Percentiles rank a stretch among this genome's conserved stretches.
Conservation (phyloP, 2,329 filamentous ascomycete species). For the Aureobasidium sp. region DNA sequence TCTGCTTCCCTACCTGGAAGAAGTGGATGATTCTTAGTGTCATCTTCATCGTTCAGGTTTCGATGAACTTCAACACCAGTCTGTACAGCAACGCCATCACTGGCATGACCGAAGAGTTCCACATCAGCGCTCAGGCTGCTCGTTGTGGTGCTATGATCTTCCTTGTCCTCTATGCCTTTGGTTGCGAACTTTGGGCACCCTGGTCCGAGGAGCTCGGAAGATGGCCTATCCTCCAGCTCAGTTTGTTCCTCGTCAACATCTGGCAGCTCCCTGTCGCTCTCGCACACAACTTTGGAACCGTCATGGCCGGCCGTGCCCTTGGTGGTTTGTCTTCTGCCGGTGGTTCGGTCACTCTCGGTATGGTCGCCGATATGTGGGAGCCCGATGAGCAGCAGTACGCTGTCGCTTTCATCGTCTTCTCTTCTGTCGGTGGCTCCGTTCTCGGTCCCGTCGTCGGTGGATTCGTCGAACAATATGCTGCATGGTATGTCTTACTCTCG, state of each 20-base stretch:
- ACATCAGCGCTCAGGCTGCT: slow-evolving; percentile 41
- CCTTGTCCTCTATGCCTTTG: slow-evolving; percentile 47
- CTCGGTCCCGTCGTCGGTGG: slow-evolving; percentile 33
- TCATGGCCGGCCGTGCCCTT: slow-evolving; percentile 42
- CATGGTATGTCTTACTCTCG: slow-evolving; percentile 53
- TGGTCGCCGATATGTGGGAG: slow-evolving; percentile 60
- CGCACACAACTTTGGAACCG: slow-evolving; percentile 38
- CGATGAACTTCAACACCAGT: slow-evolving; percentile 54
- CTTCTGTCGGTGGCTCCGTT: slow-evolving; percentile 32
- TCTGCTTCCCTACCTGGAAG: slow-evolving; percentile 42
- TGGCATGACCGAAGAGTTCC: slow-evolving; percentile 41
- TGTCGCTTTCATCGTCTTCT: slow-evolving; percentile 52
- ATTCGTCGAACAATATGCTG: slow-evolving; percentile 35
- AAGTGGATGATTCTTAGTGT: slow-evolving; percentile 48
- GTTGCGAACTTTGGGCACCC: slow-evolving; percentile 47
- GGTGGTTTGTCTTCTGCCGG: slow-evolving; percentile 58
- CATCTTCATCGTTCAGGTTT: slow-evolving; percentile 49
- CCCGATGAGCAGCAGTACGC: slow-evolving; percentile 55
- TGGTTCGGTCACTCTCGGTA: slow-evolving; percentile 59
- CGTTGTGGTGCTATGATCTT: slow-evolving; percentile 45
- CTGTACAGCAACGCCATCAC: slow-evolving; percentile 48
- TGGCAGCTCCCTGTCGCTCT: slow-evolving; percentile 46
- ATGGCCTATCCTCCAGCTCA: slow-evolving; percentile 45
- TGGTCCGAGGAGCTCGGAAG: slow-evolving; percentile 49
- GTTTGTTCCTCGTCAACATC: slow-evolving; percentile 48